These are phyloP conservation scores for Geranium incanum DNA, from an alignment of 441 rosid species.

Conservation along the genomic window DNA sequence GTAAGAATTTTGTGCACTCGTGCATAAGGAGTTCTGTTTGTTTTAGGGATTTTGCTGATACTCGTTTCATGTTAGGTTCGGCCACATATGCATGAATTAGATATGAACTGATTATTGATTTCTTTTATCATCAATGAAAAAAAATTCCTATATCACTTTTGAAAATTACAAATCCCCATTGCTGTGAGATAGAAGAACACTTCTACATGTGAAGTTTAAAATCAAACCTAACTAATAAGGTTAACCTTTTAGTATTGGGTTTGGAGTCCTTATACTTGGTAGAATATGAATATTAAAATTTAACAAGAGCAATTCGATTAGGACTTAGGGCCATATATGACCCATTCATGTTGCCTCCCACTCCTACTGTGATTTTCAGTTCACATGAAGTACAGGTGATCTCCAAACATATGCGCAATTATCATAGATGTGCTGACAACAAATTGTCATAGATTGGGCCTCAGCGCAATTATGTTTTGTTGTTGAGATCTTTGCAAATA, in stretches of 20 bases:
- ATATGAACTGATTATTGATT: not conserved
- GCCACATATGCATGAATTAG: not conserved
- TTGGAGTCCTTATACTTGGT: not conserved
- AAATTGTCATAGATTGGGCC: not conserved
- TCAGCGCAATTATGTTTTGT: not conserved
- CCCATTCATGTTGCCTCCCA: not conserved
- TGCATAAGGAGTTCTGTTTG: constrained; percentile 7
- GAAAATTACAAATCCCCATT: no score
- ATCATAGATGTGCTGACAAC: not conserved
- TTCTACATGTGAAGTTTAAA: no score
- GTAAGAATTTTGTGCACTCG: constrained; percentile 16
- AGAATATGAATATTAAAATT: not conserved
- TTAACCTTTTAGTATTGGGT: not conserved
- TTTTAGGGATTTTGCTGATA: not conserved
- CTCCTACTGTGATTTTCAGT: not conserved
- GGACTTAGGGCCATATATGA: no score
- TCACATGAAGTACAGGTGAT: not conserved
- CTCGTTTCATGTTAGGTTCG: not conserved
- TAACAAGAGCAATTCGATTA: no score
- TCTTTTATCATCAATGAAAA: not conserved
- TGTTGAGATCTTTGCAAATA: constrained; percentile 4
- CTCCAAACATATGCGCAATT: not conserved
- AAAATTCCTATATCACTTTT: no score
- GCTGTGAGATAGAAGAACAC: no score
- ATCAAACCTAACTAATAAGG: not conserved